A percentile compares a stretch with the other conserved stretches of the same genome.
These are phyloP conservation scores for Gentiana macrophylla DNA, from an alignment of 257 asterid genomes.

Conservation along the genomic window DNA sequence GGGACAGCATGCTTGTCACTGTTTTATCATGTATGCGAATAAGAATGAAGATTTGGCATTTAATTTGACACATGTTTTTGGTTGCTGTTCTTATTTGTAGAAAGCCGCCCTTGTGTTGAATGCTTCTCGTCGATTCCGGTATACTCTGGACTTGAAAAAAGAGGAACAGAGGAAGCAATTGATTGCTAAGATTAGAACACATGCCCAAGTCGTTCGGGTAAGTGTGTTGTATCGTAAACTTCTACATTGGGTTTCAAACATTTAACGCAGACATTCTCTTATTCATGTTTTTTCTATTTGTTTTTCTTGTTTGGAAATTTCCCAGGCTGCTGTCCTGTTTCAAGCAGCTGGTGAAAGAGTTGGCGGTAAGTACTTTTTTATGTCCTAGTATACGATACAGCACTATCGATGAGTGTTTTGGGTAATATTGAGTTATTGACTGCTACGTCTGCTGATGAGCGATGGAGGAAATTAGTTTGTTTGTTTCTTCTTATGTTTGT, in stretches of 20 bases:
- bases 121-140: constrained; percentile 92
- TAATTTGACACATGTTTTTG: neutral
- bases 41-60: too few relatives aligned
- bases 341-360: constrained; percentile 52
- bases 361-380: constrained; percentile 26
- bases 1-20: too few relatives aligned
- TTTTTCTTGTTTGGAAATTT: neutral
- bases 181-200: constrained; percentile 66
- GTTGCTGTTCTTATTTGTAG: constrained; percentile 45
- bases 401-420: too few relatives aligned
- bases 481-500: neutral
- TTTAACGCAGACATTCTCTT: too few relatives aligned
- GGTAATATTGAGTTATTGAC: neutral
- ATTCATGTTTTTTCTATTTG: neutral
- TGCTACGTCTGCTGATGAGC: too few relatives aligned
- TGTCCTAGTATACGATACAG: too few relatives aligned
- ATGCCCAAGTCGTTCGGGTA: constrained; percentile 95
- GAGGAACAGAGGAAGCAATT: constrained; percentile 78
- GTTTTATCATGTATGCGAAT: too few relatives aligned
- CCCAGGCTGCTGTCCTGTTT: constrained; percentile 86
- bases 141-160: constrained; percentile 81
- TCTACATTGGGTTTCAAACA: neutral
- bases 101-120: constrained; percentile 94
- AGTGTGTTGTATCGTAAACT: constrained; percentile 4
- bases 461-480: neutral